phyloP scores from a whole-genome alignment of 1,284 basidiomycete genomes.

The Tranzscheliella williamsii region DNA sequence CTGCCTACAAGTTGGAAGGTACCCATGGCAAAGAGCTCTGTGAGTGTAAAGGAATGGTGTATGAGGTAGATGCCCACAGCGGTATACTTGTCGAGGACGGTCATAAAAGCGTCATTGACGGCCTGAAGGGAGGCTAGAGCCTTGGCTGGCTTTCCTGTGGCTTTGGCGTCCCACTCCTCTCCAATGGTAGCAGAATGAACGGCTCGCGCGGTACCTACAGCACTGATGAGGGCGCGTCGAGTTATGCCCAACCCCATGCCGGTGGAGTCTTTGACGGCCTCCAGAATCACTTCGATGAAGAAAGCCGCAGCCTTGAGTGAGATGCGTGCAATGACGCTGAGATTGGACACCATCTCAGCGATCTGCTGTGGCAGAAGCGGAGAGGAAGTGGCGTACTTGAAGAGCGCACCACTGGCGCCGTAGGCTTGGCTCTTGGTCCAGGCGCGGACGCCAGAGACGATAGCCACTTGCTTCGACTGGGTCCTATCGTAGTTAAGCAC shows the following conservation, averaged over 20 bases:
- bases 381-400: constrained; percentile 43
- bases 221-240: constrained; percentile 45
- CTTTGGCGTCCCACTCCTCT: constrained; percentile 36
- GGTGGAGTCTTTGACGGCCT: constrained; percentile 42
- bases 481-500: constrained; percentile 14
- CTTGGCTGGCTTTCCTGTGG: constrained; percentile 10
- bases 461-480: constrained; percentile 15
- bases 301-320: constrained; percentile 52
- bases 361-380: constrained; percentile 46
- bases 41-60: constrained; percentile 65
- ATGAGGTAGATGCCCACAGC: constrained; percentile 65
- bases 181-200: constrained; percentile 36
- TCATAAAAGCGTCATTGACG: constrained; percentile 58
- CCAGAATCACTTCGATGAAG: constrained; percentile 53
- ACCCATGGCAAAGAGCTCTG: constrained; percentile 65
- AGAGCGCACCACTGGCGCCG: constrained; percentile 36
- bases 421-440: constrained; percentile 39
- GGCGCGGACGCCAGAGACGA: constrained; percentile 28
- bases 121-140: not conserved
- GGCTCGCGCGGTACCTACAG: constrained; percentile 42
- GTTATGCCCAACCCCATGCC: constrained; percentile 46
- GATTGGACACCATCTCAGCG: constrained; percentile 45
- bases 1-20: constrained; percentile 63
- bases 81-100: constrained; percentile 65
- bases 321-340: constrained; percentile 44